Base-by-base conservation (phyloP, 352 stramenopile genomes). In the Peronospora tabacina region DNA sequence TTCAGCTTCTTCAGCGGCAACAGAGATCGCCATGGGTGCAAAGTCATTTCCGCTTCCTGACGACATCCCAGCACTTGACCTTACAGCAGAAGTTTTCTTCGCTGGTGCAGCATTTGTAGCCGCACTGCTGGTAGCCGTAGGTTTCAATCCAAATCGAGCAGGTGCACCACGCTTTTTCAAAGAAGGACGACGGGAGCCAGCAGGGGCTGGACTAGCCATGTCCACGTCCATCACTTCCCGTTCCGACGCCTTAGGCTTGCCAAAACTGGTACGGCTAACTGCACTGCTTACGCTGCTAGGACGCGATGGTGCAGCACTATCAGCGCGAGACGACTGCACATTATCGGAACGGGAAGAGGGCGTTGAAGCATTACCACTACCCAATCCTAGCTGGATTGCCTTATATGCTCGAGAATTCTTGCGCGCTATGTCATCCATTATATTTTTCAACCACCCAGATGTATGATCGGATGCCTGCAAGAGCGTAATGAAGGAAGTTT, bases 331-430 rank as follows among this genome's bases (percentile, higher is more conserved):
- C 29, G 59, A 66, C 11, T 66, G 49, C 37, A 62, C 61, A 30
- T 55, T 69, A 19, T 43, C 46, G 9, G 65, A 61, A 39, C 61
- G 61, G 34, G 62, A 75, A 43, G 57, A 56, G 3, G 60, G 41
- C 44, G 63, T 66, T 8, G 55, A 60, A 40, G 49, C 16, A 15
- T 43, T 43, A 16, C 43, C 40, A 19, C 32, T 51, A 22, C 72
- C 70, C 33, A 88, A 37, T 7, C 65, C 64, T 52, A 72, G 63
- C 36, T 84, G 59, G 30, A 94, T 85, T 6, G 63, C 56, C 47
- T 92, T 94, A 17, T 70, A 78, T 6, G 70, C 73, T 7, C 83
- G 81, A 17, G 76, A 66, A 55, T 86, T 90, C 49, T 85, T 91
- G 17, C 65, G 61, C 4, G 70, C 66, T 17, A 92, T 65, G 0